Conservation (phyloP, 306 rosid species). For the Gastrolobium bilobum region DNA sequence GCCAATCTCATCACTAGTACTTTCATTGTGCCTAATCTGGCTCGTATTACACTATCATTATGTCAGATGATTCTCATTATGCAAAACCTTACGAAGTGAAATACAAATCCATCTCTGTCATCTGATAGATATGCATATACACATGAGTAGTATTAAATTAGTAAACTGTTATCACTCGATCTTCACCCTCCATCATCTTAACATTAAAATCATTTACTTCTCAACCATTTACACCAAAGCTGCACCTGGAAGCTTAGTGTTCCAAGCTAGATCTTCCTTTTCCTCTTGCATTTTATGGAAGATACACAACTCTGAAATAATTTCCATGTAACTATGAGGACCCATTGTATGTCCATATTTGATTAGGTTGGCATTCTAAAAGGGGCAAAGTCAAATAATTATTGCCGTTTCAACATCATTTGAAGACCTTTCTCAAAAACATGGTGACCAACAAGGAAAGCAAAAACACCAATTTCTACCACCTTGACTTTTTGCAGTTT, state of each 20-base stretch:
- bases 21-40: too few species aligned
- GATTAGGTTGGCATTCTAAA: constrained; percentile 18
- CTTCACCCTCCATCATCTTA: constrained; percentile 9
- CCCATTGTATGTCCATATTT: constrained; percentile 7
- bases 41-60: too few species aligned
- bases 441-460: constrained; percentile 46
- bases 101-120: constrained; percentile 5
- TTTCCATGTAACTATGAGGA: background rate
- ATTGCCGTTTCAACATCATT: constrained; percentile 13
- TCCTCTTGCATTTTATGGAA: constrained; percentile 31
- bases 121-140: background rate
- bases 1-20: too few species aligned
- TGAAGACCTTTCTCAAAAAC: constrained; percentile 47
- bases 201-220: constrained; percentile 32
- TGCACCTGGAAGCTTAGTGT: background rate
- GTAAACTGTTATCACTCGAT: background rate
- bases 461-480: constrained; percentile 43
- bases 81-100: background rate
- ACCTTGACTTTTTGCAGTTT: constrained; percentile 33
- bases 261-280: constrained; percentile 1
- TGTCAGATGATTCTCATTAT: background rate
- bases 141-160: background rate
- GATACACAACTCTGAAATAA: background rate
- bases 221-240: constrained; percentile 25
- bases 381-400: background rate